These are phyloP conservation scores for Salix suchowensis DNA, from an alignment of 345 rosid genomes.

Conservation along the genomic window DNA sequence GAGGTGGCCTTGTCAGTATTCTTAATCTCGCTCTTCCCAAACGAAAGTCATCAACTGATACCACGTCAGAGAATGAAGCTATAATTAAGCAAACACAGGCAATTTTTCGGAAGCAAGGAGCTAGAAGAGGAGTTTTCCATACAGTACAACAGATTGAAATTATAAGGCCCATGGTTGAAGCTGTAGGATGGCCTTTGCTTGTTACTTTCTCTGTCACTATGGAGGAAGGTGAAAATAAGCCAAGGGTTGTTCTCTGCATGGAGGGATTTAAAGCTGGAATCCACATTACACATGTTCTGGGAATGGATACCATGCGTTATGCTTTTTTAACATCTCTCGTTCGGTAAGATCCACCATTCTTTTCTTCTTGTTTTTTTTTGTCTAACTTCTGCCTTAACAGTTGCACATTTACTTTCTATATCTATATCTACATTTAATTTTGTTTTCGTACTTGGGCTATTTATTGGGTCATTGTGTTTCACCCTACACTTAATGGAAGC, in stretches of 20 bases:
- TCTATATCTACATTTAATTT: neutral
- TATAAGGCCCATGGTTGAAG: conserved; percentile 96
- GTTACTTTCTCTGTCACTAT: conserved; percentile 96
- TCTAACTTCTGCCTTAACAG: neutral
- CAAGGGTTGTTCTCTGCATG: conserved; percentile 85
- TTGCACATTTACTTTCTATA: neutral
- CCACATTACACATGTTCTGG: conserved; percentile 80
- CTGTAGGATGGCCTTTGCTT: conserved; percentile 97
- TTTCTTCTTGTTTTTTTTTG: neutral
- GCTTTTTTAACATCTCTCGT: conserved; percentile 95
- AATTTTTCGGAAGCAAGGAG: conserved; percentile 77
- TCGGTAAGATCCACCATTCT: conserved; percentile 43
- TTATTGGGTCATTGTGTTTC: neutral
- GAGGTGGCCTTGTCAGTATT: conserved; percentile 81
- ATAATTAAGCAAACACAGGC: conserved; percentile 91
- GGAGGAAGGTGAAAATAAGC: conserved; percentile 98
- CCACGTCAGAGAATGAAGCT: conserved; percentile 77
- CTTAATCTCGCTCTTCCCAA: conserved; percentile 87
- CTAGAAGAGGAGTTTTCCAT: conserved; percentile 82
- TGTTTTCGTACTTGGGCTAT: neutral
- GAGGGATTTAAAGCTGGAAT: conserved; percentile 99
- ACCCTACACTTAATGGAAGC: too few relatives aligned
- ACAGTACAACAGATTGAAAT: conserved; percentile 70
- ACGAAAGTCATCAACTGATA: conserved; percentile 59
- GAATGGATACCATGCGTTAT: conserved; percentile 99